phyloP scores from a whole-genome alignment of 371 early-diverging fungal genomes.

The Mucor velutinosus region DNA sequence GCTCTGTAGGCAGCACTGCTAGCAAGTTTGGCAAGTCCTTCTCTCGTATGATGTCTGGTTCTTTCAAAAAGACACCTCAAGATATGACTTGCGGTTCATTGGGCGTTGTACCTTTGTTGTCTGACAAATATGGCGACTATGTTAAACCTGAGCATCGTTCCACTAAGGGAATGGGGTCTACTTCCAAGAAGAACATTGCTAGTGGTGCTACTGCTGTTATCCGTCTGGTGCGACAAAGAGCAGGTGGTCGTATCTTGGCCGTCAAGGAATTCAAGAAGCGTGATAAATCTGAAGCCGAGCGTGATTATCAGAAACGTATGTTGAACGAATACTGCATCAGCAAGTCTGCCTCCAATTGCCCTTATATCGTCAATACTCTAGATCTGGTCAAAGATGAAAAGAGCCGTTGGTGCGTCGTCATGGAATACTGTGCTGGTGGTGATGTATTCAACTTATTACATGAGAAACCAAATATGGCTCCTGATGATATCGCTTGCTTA shows the following conservation, averaged over 20 bases:
- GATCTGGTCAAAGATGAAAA: conserved; percentile 71
- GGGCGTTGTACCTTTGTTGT: conserved; percentile 23
- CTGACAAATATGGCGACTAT: conserved; percentile 44
- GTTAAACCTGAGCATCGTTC: conserved; percentile 32
- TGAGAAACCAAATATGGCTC: conserved; percentile 41
- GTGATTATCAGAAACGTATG: conserved; percentile 69
- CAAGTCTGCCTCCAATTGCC: conserved; percentile 61
- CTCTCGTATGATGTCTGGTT: conserved; percentile 16
- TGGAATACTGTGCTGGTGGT: conserved; percentile 75
- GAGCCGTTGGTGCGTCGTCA: conserved; percentile 65
- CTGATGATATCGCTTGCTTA: conserved; percentile 54
- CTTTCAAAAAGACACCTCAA: conserved; percentile 9
- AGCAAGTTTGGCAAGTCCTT: conserved; percentile 25
- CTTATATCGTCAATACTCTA: conserved; percentile 69
- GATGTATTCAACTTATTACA: conserved; percentile 59
- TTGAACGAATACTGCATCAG: conserved; percentile 78
- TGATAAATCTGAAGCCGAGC: conserved; percentile 58
- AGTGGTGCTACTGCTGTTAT: conserved; percentile 55
- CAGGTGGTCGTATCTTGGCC: conserved; percentile 35
- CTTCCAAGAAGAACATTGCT: conserved; percentile 43
- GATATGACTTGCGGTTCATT: conserved; percentile 26
- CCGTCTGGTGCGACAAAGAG: conserved; percentile 34
- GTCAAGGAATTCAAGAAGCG: conserved; percentile 70
- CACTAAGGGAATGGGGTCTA: conserved; percentile 34
- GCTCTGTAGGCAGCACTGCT: conserved; percentile 25